Evolutionary conservation across 768 basidiomycete genomes (phyloP), one percentile per base, ranked within the genome.

Genomic region (Leccinellum luteum): DNA sequence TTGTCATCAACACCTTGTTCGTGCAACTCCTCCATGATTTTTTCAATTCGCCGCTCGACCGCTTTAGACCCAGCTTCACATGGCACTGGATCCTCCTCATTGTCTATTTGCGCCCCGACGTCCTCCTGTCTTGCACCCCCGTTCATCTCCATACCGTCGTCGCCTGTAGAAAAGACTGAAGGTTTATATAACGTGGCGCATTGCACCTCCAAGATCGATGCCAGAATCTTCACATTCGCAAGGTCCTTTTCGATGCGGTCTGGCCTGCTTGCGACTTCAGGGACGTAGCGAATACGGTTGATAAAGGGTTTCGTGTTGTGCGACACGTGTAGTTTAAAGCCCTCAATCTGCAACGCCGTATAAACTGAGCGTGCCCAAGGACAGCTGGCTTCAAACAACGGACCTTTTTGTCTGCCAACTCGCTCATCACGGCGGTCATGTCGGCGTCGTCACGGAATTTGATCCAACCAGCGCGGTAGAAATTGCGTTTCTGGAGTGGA

Each of bases 401-500:
- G 62, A 92, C 95, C 85, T 94, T 95, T 69, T 87, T 89, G 64
- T 93, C 91, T 52, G 89, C 82, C 48, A 98, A 65, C 64, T 90
- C 86, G 38, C 77, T 66, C 74, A 95, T 83, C 6, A 91, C 86
- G 15, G 74, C 66, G 2, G 78, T 66, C 84, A 98, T 92, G 64
- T 97, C 92, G 10, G 88, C 85, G 61, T 93, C 92, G 31, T 92
- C 90, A 43, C 75, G 76, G 69, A 95, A 97, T 61, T 85, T 85
- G 58, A 97, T 78, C 94, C 95, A 98, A 13, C 93, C 96, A 2
- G 94, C 92, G 31, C 96, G 90, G 69, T 96, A 94, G 70, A 90
- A 98, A 65, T 90, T 91, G 58, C 93, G 86, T 74, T 95, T 95
- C 72, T 93, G 91, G 43, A 92, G 74, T 10, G 96, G 95, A 62